phyloP scores from a whole-genome alignment of 2,329 filamentous ascomycete species.

The Cladorrhinum sp. region DNA sequence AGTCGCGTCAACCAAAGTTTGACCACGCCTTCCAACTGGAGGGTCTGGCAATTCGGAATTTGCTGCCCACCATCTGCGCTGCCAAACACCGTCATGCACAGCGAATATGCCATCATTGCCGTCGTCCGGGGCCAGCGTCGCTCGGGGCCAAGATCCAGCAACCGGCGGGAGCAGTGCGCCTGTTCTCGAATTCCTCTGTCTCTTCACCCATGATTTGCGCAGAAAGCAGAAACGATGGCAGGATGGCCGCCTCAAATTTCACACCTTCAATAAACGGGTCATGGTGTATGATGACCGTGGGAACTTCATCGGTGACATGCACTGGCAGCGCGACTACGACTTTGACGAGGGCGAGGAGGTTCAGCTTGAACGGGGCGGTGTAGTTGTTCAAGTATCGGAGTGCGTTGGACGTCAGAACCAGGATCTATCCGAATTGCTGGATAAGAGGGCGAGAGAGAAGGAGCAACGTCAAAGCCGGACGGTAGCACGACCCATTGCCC shows the following conservation, averaged over 20 bases:
- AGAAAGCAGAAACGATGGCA: conserved; percentile 93
- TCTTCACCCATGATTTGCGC: conserved; percentile 81
- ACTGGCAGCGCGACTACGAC: conserved; percentile 69
- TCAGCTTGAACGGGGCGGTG: conserved; percentile 68
- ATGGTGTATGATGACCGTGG: conserved; percentile 85
- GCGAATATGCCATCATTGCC: conserved; percentile 23
- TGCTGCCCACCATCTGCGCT: background rate
- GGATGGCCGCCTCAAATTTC: conserved; percentile 82
- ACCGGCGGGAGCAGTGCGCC: conserved; percentile 61
- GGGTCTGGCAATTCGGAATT: background rate
- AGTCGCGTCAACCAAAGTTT: background rate
- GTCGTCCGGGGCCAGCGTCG: conserved; percentile 16
- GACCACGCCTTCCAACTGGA: background rate
- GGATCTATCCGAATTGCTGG: conserved; percentile 71
- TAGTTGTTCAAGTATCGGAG: conserved; percentile 79
- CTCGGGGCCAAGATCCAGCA: conserved; percentile 8
- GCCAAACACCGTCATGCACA: conserved; percentile 1
- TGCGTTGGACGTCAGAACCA: conserved; percentile 69
- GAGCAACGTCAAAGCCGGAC: conserved; percentile 46
- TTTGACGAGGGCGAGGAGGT: conserved; percentile 81
- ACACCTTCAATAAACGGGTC: conserved; percentile 84
- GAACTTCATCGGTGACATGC: conserved; percentile 79
- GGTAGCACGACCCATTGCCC: conserved; percentile 36
- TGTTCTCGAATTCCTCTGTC: conserved; percentile 78
- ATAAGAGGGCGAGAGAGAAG: conserved; percentile 62